phyloP scores from a whole-genome alignment of 495 filamentous ascomycete species.

The Aspergillus steynii region DNA sequence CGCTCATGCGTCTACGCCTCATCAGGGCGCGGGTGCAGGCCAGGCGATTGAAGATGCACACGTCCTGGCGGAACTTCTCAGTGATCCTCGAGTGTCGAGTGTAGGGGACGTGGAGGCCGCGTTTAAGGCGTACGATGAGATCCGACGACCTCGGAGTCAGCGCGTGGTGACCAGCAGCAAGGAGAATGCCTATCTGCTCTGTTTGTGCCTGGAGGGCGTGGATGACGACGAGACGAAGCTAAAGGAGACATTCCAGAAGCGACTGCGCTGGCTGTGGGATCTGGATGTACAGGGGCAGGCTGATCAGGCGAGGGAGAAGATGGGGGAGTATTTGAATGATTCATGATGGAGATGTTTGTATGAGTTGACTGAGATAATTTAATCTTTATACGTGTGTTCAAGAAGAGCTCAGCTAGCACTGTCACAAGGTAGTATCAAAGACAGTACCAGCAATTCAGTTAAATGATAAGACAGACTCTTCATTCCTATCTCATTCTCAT shows the following conservation, averaged over 20 bases:
- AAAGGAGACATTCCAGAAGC: constrained; percentile 36
- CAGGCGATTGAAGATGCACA: constrained; percentile 69
- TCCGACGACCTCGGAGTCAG: constrained; percentile 55
- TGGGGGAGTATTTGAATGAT: constrained; percentile 11
- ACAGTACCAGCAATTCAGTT: no score
- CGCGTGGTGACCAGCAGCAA: constrained; percentile 50
- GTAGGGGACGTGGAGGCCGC: constrained; percentile 37
- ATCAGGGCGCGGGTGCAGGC: constrained; percentile 69
- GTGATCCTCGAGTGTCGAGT: constrained; percentile 29
- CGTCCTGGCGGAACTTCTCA: constrained; percentile 58
- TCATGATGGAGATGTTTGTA: neutral
- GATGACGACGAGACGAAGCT: constrained; percentile 46
- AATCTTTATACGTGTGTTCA: neutral
- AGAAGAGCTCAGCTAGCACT: no score
- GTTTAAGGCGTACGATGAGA: constrained; percentile 61
- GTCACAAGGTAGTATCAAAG: no score
- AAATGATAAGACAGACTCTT: no score
- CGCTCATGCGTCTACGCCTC: constrained; percentile 68
- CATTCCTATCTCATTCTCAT: no score
- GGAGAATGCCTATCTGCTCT: constrained; percentile 42
- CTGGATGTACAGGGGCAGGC: constrained; percentile 34
- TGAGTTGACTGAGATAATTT: neutral
- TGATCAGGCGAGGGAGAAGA: constrained; percentile 24
- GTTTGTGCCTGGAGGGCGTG: constrained; percentile 42
- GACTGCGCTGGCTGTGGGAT: constrained; percentile 55